phyloP scores from a whole-genome alignment of 768 basidiomycete genomes.

The Lactifluus rugatus region DNA sequence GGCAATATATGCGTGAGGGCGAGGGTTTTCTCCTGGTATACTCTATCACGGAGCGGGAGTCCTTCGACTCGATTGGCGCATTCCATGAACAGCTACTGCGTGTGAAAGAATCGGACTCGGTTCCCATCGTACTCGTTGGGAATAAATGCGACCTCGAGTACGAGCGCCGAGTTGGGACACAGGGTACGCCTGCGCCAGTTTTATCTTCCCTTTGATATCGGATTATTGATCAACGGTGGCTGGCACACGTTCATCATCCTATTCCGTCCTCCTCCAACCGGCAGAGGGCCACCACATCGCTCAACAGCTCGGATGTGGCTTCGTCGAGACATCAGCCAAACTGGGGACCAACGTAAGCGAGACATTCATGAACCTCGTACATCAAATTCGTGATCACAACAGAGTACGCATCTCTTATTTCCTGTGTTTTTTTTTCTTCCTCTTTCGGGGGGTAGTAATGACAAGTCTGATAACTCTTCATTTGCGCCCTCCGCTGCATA shows the following conservation, averaged over 20 bases:
- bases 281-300: slow-evolving; percentile 94
- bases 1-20: slow-evolving; percentile 97
- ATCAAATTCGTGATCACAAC: slow-evolving; percentile 89
- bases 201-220: neutral
- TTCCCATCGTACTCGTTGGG: slow-evolving; percentile 94
- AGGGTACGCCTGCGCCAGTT: slow-evolving; percentile 46
- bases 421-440: no score
- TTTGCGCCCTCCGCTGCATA: neutral
- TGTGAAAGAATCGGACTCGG: slow-evolving; percentile 90
- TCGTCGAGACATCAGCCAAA: slow-evolving; percentile 94
- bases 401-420: slow-evolving; percentile 42
- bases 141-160: slow-evolving; percentile 96
- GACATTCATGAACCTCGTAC: slow-evolving; percentile 84
- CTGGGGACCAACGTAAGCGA: slow-evolving; percentile 93
- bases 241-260: no score
- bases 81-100: slow-evolving; percentile 95
- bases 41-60: slow-evolving; percentile 94
- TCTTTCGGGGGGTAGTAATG: neutral
- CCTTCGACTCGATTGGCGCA: slow-evolving; percentile 90
- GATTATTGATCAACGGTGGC: neutral
- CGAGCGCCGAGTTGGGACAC: slow-evolving; percentile 89
- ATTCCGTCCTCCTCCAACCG: no score
- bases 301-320: slow-evolving; percentile 85
- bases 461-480: neutral
- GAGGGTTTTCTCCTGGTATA: slow-evolving; percentile 98